These are phyloP conservation scores for Pichia nakasei DNA, from an alignment of 805 yeast species.

Conservation along the genomic window DNA sequence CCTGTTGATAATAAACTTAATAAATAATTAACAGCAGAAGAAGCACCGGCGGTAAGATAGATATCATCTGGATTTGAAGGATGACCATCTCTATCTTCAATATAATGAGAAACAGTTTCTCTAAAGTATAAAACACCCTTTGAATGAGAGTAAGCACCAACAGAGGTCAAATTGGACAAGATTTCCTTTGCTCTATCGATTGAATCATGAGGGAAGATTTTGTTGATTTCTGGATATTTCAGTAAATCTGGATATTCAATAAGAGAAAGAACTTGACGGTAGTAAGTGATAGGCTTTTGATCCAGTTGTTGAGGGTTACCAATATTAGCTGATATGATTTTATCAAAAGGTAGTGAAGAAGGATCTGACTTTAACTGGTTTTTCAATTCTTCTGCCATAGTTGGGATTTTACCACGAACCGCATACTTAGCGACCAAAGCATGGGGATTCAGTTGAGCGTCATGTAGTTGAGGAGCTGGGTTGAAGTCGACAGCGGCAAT, in stretches of 20 bases:
- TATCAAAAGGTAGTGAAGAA: constrained; percentile 61
- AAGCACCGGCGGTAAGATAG: constrained; percentile 89
- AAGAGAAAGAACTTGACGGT: constrained; percentile 80
- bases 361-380: constrained; percentile 45
- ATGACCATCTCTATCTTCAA: constrained; percentile 69
- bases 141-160: constrained; percentile 93
- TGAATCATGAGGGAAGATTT: constrained; percentile 56
- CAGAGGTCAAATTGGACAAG: constrained; percentile 60
- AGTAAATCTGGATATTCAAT: constrained; percentile 78
- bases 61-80: constrained; percentile 61
- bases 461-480: constrained; percentile 30
- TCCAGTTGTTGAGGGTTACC: constrained; percentile 98
- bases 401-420: constrained; percentile 91
- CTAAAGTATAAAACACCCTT: constrained; percentile 77
- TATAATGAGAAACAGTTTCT: constrained; percentile 72
- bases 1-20: constrained; percentile 64
- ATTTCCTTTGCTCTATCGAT: constrained; percentile 58
- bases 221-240: constrained; percentile 23
- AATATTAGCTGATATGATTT: constrained; percentile 83
- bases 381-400: constrained; percentile 79
- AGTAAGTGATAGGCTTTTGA: constrained; percentile 91
- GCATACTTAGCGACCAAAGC: constrained; percentile 90
- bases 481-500: constrained; percentile 13
- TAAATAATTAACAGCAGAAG: constrained; percentile 81
- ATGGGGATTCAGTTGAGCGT: constrained; percentile 55